Conservation (phyloP, 148 eudicot genomes). For the Vaccinium macrocarpon region DNA sequence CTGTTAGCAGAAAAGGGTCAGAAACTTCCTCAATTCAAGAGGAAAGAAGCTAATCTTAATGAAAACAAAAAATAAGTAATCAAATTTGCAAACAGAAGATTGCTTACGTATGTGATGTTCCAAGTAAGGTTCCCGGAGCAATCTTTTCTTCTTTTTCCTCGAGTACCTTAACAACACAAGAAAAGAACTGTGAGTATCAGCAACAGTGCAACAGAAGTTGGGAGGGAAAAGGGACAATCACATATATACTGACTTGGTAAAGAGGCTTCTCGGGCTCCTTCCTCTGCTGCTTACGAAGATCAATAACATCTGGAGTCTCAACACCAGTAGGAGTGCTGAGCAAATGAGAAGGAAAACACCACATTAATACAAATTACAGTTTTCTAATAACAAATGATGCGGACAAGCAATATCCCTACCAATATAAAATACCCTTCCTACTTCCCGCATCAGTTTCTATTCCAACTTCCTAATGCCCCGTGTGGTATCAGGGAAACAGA, state of each 20-base stretch:
- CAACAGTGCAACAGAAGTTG: not conserved
- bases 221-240: not conserved
- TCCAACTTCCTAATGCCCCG: not conserved
- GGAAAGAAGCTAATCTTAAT: not conserved
- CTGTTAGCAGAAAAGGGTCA: conserved; percentile 32
- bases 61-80: not conserved
- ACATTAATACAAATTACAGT: not conserved
- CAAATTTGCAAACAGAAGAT: not conserved
- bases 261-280: conserved; percentile 96
- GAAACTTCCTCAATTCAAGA: not conserved
- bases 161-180: conserved; percentile 54
- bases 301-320: conserved; percentile 99
- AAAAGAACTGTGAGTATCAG: not conserved
- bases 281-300: conserved; percentile 96
- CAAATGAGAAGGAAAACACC: conserved; percentile 15
- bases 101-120: conserved; percentile 79
- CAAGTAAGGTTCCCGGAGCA: conserved; percentile 85
- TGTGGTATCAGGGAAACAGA: not conserved
- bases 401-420: not conserved
- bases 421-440: not conserved
- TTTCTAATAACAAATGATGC: not conserved
- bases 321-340: conserved; percentile 97
- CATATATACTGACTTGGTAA: conserved; percentile 35
- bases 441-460: not conserved
- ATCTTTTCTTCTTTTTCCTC: conserved; percentile 91